Conservation (phyloP, 495 filamentous ascomycete species). For the Penicillium argentinense region DNA sequence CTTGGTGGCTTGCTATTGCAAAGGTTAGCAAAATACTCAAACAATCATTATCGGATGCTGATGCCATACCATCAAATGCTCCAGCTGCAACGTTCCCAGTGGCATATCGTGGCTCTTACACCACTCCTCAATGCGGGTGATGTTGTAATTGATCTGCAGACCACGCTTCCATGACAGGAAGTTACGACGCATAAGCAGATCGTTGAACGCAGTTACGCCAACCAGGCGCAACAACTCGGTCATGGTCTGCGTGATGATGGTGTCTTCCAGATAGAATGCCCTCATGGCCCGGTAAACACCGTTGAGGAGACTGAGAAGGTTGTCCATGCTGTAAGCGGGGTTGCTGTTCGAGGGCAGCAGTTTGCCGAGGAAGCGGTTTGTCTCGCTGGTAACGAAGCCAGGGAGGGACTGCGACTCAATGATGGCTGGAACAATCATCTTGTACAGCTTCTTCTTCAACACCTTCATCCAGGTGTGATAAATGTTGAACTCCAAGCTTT, state of each 20-base stretch:
- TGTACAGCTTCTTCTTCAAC: constrained; percentile 95
- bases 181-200: constrained; percentile 94
- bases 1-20: constrained; percentile 87
- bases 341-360: constrained; percentile 82
- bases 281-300: constrained; percentile 98
- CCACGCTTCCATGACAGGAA: constrained; percentile 99
- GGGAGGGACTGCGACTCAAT: constrained; percentile 98
- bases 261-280: constrained; percentile 93
- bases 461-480: constrained; percentile 99
- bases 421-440: constrained; percentile 99
- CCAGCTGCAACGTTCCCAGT: constrained; percentile 93
- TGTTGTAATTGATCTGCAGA: constrained; percentile 99
- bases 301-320: constrained; percentile 92
- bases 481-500: constrained; percentile 99
- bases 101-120: constrained; percentile 99
- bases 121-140: constrained; percentile 99
- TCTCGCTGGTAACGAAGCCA: constrained; percentile 98
- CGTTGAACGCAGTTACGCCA: constrained; percentile 98
- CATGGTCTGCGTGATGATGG: constrained; percentile 90
- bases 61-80: constrained; percentile 87
- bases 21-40: constrained; percentile 12
- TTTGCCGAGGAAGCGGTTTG: constrained; percentile 96
- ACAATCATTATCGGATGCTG: constrained; percentile 9
- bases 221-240: constrained; percentile 93
- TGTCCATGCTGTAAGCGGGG: constrained; percentile 98